Evolutionary conservation across 2,329 filamentous ascomycete genomes (phyloP).

Genomic region (Diaporthe vexans): DNA sequence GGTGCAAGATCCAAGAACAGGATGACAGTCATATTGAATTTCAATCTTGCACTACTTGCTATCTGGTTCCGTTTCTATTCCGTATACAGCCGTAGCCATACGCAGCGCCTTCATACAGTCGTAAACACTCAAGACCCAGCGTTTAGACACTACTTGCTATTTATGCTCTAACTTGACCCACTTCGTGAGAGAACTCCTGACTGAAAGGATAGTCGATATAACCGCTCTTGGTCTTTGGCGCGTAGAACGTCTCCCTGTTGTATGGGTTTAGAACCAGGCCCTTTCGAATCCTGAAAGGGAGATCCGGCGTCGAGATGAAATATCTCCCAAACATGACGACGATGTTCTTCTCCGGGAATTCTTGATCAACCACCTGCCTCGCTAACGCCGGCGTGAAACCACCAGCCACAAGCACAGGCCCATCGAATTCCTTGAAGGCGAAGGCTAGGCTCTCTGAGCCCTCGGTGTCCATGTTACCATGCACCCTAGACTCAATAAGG

Average conservation of each 20-base stretch:
- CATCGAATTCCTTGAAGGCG: slow-evolving; percentile 19
- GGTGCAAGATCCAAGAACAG: too few species aligned
- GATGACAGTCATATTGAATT: too few species aligned
- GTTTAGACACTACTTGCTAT: too few species aligned
- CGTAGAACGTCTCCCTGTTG: slow-evolving; percentile 2
- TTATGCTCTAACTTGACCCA: neutral
- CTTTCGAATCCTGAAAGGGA: slow-evolving; percentile 54
- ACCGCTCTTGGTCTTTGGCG: slow-evolving; percentile 6
- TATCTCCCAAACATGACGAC: slow-evolving; percentile 53
- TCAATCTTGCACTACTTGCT: neutral
- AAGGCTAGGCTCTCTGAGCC: slow-evolving; percentile 14
- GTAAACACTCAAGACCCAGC: too few species aligned
- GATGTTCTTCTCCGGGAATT: slow-evolving; percentile 26
- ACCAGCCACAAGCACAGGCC: slow-evolving; percentile 24
- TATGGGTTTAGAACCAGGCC: neutral
- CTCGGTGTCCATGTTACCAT: neutral
- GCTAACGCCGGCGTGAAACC: slow-evolving; percentile 17
- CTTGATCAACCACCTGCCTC: slow-evolving; percentile 12
- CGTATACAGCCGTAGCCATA: too few species aligned
- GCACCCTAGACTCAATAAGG: slow-evolving; percentile 27
- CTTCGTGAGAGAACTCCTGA: neutral
- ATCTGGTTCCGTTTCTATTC: too few species aligned
- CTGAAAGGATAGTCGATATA: slow-evolving; percentile 16
- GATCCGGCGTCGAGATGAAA: slow-evolving; percentile 60
- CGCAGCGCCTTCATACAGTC: too few species aligned